These are phyloP conservation scores for Malassezia dermatis DNA, from an alignment of 1,284 basidiomycete species.

Conservation along the genomic window DNA sequence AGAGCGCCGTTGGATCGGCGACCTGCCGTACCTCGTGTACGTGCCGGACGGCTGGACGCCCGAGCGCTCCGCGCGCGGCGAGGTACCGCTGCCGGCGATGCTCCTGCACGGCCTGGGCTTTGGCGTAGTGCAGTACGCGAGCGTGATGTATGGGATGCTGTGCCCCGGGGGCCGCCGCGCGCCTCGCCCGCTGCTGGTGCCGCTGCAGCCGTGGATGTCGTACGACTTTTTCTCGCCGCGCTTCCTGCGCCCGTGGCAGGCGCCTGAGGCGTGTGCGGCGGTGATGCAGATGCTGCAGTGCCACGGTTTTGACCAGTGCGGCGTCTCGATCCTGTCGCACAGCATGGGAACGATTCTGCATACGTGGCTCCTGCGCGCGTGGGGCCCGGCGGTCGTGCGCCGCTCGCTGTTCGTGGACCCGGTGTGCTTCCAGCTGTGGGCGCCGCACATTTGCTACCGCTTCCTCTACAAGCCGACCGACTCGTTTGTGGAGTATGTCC, in stretches of 20 bases:
- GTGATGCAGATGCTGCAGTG: constrained; percentile 23
- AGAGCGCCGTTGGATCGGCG: constrained; percentile 17
- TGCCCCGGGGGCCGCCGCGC: constrained; percentile 12
- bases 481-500: constrained; percentile 30
- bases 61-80: constrained; percentile 8
- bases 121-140: constrained; percentile 29
- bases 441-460: constrained; percentile 33
- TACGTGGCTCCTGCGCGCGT: constrained; percentile 30
- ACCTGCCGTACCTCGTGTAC: constrained; percentile 34
- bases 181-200: constrained; percentile 33
- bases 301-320: constrained; percentile 19
- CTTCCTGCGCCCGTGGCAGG: constrained; percentile 30
- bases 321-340: constrained; percentile 37
- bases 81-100: constrained; percentile 22
- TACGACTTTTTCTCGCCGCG: constrained; percentile 29
- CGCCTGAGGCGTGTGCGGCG: constrained; percentile 27
- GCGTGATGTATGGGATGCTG: constrained; percentile 22
- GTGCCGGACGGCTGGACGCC: constrained; percentile 18
- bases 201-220: constrained; percentile 40
- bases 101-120: constrained; percentile 41
- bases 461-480: constrained; percentile 34
- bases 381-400: constrained; percentile 19
- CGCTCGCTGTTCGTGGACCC: constrained; percentile 42
- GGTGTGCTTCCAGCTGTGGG: constrained; percentile 41
- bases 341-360: constrained; percentile 41